These are phyloP conservation scores for Zasmidium cellare DNA, from an alignment of 2,329 filamentous ascomycete species.

Conservation along the genomic window DNA sequence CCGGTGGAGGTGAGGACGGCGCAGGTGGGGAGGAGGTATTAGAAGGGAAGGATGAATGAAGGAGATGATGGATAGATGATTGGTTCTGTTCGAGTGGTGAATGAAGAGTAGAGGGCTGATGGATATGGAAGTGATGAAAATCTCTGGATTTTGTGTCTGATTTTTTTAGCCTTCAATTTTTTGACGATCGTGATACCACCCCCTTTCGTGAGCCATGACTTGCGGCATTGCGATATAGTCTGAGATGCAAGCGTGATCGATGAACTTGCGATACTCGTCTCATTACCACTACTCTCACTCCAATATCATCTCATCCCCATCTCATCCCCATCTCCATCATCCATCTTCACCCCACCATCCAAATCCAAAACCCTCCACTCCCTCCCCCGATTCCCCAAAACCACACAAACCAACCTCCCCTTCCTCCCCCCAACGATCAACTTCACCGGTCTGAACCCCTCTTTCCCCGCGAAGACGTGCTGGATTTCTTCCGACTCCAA, in stretches of 20 bases:
- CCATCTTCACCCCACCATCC: slow-evolving; percentile 26
- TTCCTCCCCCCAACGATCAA: slow-evolving; percentile 58
- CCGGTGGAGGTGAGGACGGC: slow-evolving; percentile 19
- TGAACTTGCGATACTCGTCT: too few species aligned
- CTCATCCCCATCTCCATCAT: not conserved
- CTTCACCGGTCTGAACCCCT: slow-evolving; percentile 49
- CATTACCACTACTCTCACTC: too few species aligned
- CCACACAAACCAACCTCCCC: slow-evolving; percentile 53
- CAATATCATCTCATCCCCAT: slow-evolving; percentile 4
- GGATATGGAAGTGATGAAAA: too few species aligned
- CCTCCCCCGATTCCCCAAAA: slow-evolving; percentile 55
- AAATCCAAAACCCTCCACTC: slow-evolving; percentile 60
- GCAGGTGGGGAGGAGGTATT: not conserved
- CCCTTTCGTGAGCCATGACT: too few species aligned
- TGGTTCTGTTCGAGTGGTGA: too few species aligned
- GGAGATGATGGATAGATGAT: too few species aligned
- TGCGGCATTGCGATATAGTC: too few species aligned
- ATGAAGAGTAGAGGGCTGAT: too few species aligned
- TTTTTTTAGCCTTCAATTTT: too few species aligned
- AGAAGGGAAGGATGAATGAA: not conserved
- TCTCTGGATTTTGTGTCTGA: too few species aligned
- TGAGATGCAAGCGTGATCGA: too few species aligned
- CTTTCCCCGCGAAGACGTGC: slow-evolving; percentile 51
- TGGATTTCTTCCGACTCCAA: slow-evolving; percentile 33
- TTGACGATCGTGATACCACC: not conserved